Base-by-base conservation (phyloP, 306 rosid species). In the Luffa aegyptiaca region DNA sequence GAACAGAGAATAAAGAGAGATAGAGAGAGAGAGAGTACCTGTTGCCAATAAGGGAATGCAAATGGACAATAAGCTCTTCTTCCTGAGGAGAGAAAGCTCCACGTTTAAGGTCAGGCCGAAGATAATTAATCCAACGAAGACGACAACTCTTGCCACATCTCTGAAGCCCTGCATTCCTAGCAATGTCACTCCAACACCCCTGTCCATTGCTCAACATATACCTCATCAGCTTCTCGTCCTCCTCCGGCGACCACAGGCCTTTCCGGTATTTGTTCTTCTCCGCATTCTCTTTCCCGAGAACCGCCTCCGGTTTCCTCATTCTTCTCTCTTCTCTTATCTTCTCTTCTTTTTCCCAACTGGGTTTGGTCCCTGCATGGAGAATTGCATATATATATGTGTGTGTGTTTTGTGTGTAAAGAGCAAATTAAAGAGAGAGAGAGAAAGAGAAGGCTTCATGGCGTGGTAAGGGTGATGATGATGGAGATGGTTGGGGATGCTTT, bases 181-280 rank as follows among this genome's bases (percentile, higher is more conserved):
- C 98, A 85, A 92, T 88, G 82, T 94, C 97, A 86, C 92, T 92
- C 98, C 98, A 94, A 33, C 98, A 94, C 0, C 98, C 16, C 88
- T 94, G 97, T 58, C 97, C 98, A 72, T 91, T 79, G 77, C 63
- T 94, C 76, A 94, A 46, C 98, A 94, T 94, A 84, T 94, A 92
- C 86, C 95, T 90, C 81, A 94, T 80, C n/a, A 94, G 89, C 72
- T 90, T 94, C 88, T 94, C 97, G 49, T 94, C 98, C 85, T 94
- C 98, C 81, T 94, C 97, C 0, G 98, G 98, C 17, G 98, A 94
- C 98, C 98, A 94, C 76, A 94, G 53, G 1, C 98, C 98, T 39
- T 94, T 94, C 80, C 97, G 88, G 10, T 88, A 72, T 84, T 88
- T 36, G 11, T 61, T 73, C 80, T 76, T 83, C 65, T 80, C 85